Base-by-base conservation (phyloP, 2,329 filamentous ascomycete genomes). In the Hymenoscyphus occultus region DNA sequence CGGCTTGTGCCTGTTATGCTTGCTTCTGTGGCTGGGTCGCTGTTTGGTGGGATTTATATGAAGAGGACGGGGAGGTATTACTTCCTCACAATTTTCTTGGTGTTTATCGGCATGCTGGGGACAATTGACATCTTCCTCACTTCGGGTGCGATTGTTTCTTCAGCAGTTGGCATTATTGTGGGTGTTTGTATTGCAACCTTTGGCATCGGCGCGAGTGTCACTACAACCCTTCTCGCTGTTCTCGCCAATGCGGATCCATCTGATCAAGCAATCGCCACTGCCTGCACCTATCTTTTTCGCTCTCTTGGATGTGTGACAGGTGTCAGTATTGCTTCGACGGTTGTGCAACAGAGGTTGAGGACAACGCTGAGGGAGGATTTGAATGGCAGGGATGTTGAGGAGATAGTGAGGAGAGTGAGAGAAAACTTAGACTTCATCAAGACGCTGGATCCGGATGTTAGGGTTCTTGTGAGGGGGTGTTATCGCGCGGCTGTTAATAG, bases 281-380 rank as follows among this genome's bases (percentile, higher is more conserved):
- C 91, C 7, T 92, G 90, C 75, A 90, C 87, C 22, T 94, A 94
- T 77, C 84, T 94, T 31, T 94, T 94, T 80, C 87, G 91, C 48
- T 89, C 88, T 1, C 80, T 93, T 0, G 91, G 90, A 12, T 81
- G 93, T 63, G 89, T 88, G n/a, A 78, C 91, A 64, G 84, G 85
- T 60, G 86, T 86, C 2, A 87, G 85, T 1, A 74, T 90, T 62
- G 81, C 82, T 39, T 82, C 90, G 1, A 90, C 90, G 1, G 82
- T 91, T 7, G 83, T 92, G 57, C 92, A 94, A 74, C 86, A 90
- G 72, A 81, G 82, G 2, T 80, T 94, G 22, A 81, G 89, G 16
- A 78, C 78, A 1, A 79, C 83, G 58, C 79, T 94, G 3, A 78
- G 80, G 1, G 72, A 75, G 1, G 80, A 81, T 2, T 78, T 93